Evolutionary conservation across 1,284 basidiomycete species (phyloP), one percentile per base, ranked within the genome.

Genomic region (Leccinum fuscescens): DNA sequence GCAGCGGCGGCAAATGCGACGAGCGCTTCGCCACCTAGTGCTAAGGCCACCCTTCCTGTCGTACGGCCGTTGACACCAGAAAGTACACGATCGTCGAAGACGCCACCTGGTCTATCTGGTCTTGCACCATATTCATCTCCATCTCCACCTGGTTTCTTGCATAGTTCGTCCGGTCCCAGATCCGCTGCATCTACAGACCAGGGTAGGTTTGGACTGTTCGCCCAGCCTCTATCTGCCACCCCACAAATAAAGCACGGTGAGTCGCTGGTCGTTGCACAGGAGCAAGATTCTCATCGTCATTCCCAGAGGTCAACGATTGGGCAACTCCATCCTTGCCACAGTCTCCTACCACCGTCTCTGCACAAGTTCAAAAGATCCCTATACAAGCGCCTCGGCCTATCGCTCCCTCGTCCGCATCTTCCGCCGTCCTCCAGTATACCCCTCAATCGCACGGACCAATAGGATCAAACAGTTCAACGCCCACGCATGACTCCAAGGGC

Each of bases 51-150:
- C 8, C 64, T 63, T 51, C 64, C 62, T 7, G 57, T 57, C 27
- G 55, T 62, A 46, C 72, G 62, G n/a, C 65, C 65, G 2, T 58
- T 70, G 8, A 73, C 71, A 22, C 71, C 72, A 4, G 72, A 74
- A 20, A 72, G 74, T 14, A 70, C 70, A 1, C 73, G 74, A 31
- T 75, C 74, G 7, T 72, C 74, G 15, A 74, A 59, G 6, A 73
- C 72, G 6, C 72, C 73, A 1, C 72, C 74, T 1, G 74, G 74
- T 49, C 64, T 79, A n/a, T 70, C 74, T 6, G 66, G 67, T 37
- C 64, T 79, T 51, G 67, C 74, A 7, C 68, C 70, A 2, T 77
- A 78, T 67, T 65, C 69, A 5, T 79, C 78, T 8, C 77, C 77
- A 49, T 77, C 76, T 62, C 72, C 75, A 6, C 69, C 72, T 27